Conservation (phyloP, 345 rosid genomes). For the Xanthoceras sorbifolium region DNA sequence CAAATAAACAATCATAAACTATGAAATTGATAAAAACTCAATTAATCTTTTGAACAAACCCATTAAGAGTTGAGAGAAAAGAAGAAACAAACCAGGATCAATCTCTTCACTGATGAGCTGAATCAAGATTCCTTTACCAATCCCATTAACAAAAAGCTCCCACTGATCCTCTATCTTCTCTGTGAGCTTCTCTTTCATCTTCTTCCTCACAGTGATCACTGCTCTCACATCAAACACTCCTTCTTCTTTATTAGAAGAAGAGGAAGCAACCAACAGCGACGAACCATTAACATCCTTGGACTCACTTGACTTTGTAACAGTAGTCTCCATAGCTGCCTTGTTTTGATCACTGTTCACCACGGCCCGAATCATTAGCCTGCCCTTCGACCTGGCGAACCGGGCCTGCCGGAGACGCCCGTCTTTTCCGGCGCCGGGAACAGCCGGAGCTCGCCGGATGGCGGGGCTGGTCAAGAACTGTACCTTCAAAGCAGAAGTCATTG, state of each 20-base stretch:
- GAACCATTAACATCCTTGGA: slow-evolving; percentile 29
- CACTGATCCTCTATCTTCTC: slow-evolving; percentile 73
- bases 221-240: slow-evolving; percentile 52
- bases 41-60: no score
- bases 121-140: slow-evolving; percentile 79
- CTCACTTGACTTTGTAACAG: slow-evolving; percentile 28
- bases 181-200: slow-evolving; percentile 67
- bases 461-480: slow-evolving; percentile 40
- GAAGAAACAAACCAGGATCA: slow-evolving; percentile 64
- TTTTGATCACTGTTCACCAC: slow-evolving; percentile 64
- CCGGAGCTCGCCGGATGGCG: slow-evolving; percentile 34
- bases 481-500: slow-evolving; percentile 38
- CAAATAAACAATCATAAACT: no score
- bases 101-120: slow-evolving; percentile 81
- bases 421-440: slow-evolving; percentile 14
- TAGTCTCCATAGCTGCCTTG: slow-evolving; percentile 44
- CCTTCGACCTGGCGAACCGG: slow-evolving; percentile 19
- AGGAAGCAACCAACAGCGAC: slow-evolving; percentile 7
- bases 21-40: no score
- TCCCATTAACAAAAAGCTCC: slow-evolving; percentile 68
- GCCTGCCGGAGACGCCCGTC: slow-evolving; percentile 15
- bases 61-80: background rate
- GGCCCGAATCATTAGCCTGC: slow-evolving; percentile 44
- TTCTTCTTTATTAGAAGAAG: slow-evolving; percentile 6
- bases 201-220: slow-evolving; percentile 72